Base-by-base conservation (phyloP, 805 yeast species). In the Hanseniaspora clermontiae region DNA sequence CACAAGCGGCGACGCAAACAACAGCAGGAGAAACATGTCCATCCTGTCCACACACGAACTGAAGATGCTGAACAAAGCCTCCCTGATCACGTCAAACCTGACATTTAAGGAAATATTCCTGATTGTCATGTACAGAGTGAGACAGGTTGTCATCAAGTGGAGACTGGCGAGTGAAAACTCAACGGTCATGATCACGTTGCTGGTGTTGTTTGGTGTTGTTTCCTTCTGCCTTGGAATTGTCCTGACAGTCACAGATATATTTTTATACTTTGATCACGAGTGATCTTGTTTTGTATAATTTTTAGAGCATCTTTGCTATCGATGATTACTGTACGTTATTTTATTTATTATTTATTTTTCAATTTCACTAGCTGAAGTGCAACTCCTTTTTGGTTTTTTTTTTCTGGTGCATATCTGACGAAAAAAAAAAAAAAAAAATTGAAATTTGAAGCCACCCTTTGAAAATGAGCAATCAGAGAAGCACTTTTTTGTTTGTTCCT, bases 81-180 rank as follows among this genome's bases (percentile, higher is more conserved):
- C 57, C 5, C 11, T 53, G 20, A 31, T 53, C 0, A 17, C 46
- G 9, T 53, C 57, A 17, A 53, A 53, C 15, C 19, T 53, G 19
- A 38, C 57, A 1, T 1, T 46, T 2, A 53, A 53, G 32, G 57
- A 53, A 20, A 39, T 38, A 2, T 27, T 51, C 29, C 45, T 57
- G 20, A 24, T 49, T 32, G 36, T 61, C 12, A 43, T 61, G 45
- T 57, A 51, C 17, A 39, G 60, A 47, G 57, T 58, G 34, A 57
- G 59, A 42, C 57, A 40, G 10, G 15, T 54, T 12, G 55, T 61
- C 20, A 43, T 58, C 11, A 14, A 45, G 7, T 61, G 63, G 63
- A 58, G 59, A 20, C 24, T 59, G 15, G 24, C 55, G 7, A 59
- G 62, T 20, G 52, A 46, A 43, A 55, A 59, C 17, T 29, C 46